Evolutionary conservation across 192 early-diverging fungal genomes (phyloP).

Genomic region (Mortierella hygrophila): DNA sequence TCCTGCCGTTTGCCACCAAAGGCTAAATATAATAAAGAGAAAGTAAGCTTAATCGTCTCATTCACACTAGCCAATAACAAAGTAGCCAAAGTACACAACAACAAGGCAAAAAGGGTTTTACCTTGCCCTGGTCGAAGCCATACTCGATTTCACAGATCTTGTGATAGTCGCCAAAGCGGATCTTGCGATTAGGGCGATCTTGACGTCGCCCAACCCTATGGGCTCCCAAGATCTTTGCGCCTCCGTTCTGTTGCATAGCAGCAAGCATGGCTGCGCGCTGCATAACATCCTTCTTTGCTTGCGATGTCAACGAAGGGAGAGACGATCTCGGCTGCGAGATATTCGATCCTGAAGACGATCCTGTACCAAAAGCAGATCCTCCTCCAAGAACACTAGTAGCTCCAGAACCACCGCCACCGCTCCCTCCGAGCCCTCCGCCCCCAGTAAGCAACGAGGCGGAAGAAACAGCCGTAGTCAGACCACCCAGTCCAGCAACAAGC

Average conservation of each 20-base stretch:
- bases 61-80: not conserved
- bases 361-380: not conserved
- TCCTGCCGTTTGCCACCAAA: slow-evolving; percentile 42
- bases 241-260: slow-evolving; percentile 51
- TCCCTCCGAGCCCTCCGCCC: not conserved
- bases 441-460: not conserved
- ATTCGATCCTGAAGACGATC: slow-evolving; percentile 14
- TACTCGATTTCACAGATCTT: slow-evolving; percentile 52
- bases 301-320: slow-evolving; percentile 38
- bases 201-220: slow-evolving; percentile 35
- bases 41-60: not conserved
- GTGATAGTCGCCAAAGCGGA: slow-evolving; percentile 49
- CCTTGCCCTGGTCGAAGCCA: slow-evolving; percentile 47
- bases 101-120: not conserved
- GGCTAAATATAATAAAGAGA: slow-evolving; percentile 11
- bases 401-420: not conserved
- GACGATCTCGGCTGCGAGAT: slow-evolving; percentile 24
- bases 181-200: slow-evolving; percentile 42
- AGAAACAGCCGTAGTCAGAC: slow-evolving; percentile 11
- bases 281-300: slow-evolving; percentile 41
- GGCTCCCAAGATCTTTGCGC: slow-evolving; percentile 37
- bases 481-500: not conserved
- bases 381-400: not conserved
- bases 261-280: slow-evolving; percentile 53
- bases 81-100: not conserved